phyloP scores from a whole-genome alignment of 306 rosid species.

The Prunus fruticosa region DNA sequence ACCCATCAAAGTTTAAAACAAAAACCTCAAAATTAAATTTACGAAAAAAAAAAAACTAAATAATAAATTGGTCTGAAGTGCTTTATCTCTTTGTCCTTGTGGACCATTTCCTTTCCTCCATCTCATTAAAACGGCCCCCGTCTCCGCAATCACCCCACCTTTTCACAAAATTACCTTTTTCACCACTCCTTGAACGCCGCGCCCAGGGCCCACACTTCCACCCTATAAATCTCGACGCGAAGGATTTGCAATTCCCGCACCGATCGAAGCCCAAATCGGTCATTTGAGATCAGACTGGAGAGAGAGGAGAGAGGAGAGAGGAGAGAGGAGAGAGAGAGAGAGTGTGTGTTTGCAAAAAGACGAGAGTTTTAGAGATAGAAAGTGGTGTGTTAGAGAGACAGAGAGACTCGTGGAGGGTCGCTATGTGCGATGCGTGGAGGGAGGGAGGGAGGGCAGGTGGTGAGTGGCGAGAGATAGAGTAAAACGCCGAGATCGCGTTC shows the following conservation, averaged over 20 bases:
- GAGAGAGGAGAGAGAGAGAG: constrained; percentile 3
- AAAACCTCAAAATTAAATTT: no score
- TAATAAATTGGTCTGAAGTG: background rate
- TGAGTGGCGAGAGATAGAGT: constrained; percentile 4
- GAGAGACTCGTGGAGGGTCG: constrained; percentile 36
- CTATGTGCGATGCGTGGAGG: constrained; percentile 39
- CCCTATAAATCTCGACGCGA: background rate
- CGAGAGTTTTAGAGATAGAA: background rate
- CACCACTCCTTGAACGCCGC: background rate
- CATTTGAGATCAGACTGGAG: background rate
- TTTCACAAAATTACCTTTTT: background rate
- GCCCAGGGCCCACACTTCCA: background rate
- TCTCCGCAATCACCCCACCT: background rate
- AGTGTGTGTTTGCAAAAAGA: background rate
- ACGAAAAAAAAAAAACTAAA: background rate
- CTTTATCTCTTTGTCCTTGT: background rate
- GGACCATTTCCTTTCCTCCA: background rate
- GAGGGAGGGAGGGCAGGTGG: constrained; percentile 6
- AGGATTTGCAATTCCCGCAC: background rate
- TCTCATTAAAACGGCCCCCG: background rate
- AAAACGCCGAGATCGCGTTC: constrained; percentile 12
- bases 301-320: constrained; percentile 8
- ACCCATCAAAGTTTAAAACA: background rate
- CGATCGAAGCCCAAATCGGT: constrained; percentile 19
- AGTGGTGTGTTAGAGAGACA: background rate